Conservation (phyloP, 2,329 filamentous ascomycete species). For the Aspergillus terreus region DNA sequence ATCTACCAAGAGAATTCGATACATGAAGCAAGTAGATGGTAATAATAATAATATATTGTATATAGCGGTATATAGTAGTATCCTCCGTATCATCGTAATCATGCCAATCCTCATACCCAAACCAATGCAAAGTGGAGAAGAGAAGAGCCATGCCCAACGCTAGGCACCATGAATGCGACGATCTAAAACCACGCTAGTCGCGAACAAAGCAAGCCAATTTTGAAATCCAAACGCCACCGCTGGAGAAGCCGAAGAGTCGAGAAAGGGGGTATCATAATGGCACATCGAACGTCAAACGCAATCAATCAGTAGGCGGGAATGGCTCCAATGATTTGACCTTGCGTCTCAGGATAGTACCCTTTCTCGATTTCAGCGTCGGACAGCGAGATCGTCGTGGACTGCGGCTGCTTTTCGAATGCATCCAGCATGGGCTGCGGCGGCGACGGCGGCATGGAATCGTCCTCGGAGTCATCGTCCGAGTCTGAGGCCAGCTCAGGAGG, state of each 20-base stretch:
- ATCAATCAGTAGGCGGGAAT: slow-evolving; percentile 42
- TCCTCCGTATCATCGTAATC: slow-evolving; percentile 1
- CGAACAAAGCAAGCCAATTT: slow-evolving; percentile 6
- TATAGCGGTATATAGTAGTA: not conserved
- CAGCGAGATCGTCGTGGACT: slow-evolving; percentile 39
- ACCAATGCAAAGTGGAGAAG: slow-evolving; percentile 2
- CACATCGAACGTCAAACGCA: slow-evolving; percentile 2
- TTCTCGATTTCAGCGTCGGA: slow-evolving; percentile 42
- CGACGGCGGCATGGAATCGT: slow-evolving; percentile 69
- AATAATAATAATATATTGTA: not conserved
- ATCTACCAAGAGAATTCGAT: not conserved
- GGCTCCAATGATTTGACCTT: slow-evolving; percentile 41
- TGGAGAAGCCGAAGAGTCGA: slow-evolving; percentile 4
- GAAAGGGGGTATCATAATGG: slow-evolving; percentile 16
- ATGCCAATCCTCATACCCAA: not conserved
- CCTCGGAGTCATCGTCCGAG: slow-evolving; percentile 62
- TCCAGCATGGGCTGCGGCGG: slow-evolving; percentile 57
- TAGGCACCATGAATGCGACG: slow-evolving; percentile 12
- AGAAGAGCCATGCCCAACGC: slow-evolving; percentile 13
- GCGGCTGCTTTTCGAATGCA: slow-evolving; percentile 57
- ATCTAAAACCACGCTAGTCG: slow-evolving; percentile 3
- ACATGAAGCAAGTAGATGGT: not conserved
- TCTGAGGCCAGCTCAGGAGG: slow-evolving; percentile 69
- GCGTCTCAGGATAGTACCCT: slow-evolving; percentile 45
- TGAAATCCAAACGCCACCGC: slow-evolving; percentile 11